Evolutionary conservation across 495 filamentous ascomycete species (phyloP), one percentile per base, ranked within the genome.

Genomic region (Delitschia confertaspora): DNA sequence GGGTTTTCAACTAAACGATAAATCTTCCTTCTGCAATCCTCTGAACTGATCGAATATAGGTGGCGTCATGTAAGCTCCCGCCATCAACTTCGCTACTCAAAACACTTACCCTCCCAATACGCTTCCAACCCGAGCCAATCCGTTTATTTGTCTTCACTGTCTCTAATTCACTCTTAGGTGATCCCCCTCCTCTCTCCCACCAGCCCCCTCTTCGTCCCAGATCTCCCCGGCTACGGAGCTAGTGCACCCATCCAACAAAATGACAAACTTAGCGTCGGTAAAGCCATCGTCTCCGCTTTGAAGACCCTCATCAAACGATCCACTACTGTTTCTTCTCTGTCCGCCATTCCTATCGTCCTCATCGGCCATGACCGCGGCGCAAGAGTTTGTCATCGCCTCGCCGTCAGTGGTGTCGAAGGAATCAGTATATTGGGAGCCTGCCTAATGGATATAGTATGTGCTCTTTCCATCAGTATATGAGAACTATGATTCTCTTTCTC

Each of bases 281-380:
- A 39, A 4, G 54, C 64, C 21, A 52, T 72, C 16, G 55, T 72
- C 32, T 46, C 51, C 13, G 52, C 60, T 1, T 56, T 68, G 2
- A 31, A 29, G 11, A 48, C 49, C 0, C 40, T 58, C 32, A 43
- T 66, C 30, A 34, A 41, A 34, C 23, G 40, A n/a, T 22, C 37
- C 4, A 16, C 18, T 5, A 27, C 18, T 18, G 16, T 19, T 1
- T 27, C 29, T 5, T 24, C 42, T 4, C 14, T 32, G n/a, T 20
- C 30, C 7, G 16, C 33, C 10, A 32, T 36, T 35, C 45, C 51
- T 17, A 45, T 66, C 11, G 53, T 67, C 19, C 57, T 66, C 16
- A 55, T 60, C 17, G 70, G 70, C 10, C 69, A 74, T 45, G 70
- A 70, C 39, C 67, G 66, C 13, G 68, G 72, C 18, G 69, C 69